Conservation (phyloP, 129 eudicot genomes). For the Helianthus annuus region HanXRQr2.0-SUNRISE NC_035439.2:144504681-144505180, state of each 20-base stretch:
- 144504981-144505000: slow-evolving; percentile 57
- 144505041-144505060: no score
- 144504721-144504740: slow-evolving; percentile 56
- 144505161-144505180: no score
- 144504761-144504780: neutral
- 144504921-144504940: slow-evolving; percentile 86
- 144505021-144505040: no score
- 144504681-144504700: slow-evolving; percentile 65
- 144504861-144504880: slow-evolving; percentile 87
- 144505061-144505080: no score
- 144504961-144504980: slow-evolving; percentile 93
- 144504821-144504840: slow-evolving; percentile 25
- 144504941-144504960: slow-evolving; percentile 95
- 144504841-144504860: slow-evolving; percentile 76
- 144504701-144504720: slow-evolving; percentile 81
- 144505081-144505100: no score
- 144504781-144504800: neutral
- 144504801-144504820: slow-evolving; percentile 4
- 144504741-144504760: slow-evolving; percentile 11
- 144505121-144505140: no score
- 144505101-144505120: no score
- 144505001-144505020: neutral
- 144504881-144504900: slow-evolving; percentile 93
- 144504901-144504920: slow-evolving; percentile 91
- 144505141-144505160: no score